Base-by-base conservation (phyloP, 306 rosid species). In the Astragalus glycyphyllos region DNA sequence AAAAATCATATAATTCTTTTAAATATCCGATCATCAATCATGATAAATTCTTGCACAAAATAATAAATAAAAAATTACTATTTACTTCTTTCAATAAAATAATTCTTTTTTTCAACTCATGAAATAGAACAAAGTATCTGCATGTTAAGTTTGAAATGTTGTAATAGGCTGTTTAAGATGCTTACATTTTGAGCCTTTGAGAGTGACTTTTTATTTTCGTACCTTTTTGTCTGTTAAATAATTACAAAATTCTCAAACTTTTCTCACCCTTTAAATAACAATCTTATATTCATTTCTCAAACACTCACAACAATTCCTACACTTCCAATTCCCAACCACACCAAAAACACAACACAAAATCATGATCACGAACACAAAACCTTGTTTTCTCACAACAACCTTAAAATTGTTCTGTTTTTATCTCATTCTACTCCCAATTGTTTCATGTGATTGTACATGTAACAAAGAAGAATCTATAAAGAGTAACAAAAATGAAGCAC, bases 151-250 rank as follows among this genome's bases (percentile, higher is more conserved):
- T 76, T 53, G 62, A 56, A 16, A 35, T 41, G 69, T 40, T 42
- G 63, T n/a, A 20, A 29, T 74, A 15, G 57, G 75, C 69, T 70
- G 59, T 74, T 54, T 0, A 58, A 82, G 86, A 71, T 82, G 79
- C 83, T 79, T 34, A 70, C 2, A 34, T 51, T 82, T 58, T 74
- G 29, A 82, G 81, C 86, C 86, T 51, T 81, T 57, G 62, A 75
- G 69, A 79, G 83, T 82, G 83, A 60, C 79, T 75, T 82, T 7
- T 7, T 63, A 53, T 59, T 74, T 49, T 57, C 63, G 42, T 51
- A 9, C 64, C 53, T 37, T n/a, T 78, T 78, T 57, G 50, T 49
- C 64, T 55, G 50, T 26, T 31, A 59, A 44, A 34, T 5, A 66
- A 12, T 5, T 6, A 48, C 11, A 6, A 48, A 12, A 51, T 14